Conservation (phyloP, 306 rosid genomes). For the Trifolium subterraneum region DNA sequence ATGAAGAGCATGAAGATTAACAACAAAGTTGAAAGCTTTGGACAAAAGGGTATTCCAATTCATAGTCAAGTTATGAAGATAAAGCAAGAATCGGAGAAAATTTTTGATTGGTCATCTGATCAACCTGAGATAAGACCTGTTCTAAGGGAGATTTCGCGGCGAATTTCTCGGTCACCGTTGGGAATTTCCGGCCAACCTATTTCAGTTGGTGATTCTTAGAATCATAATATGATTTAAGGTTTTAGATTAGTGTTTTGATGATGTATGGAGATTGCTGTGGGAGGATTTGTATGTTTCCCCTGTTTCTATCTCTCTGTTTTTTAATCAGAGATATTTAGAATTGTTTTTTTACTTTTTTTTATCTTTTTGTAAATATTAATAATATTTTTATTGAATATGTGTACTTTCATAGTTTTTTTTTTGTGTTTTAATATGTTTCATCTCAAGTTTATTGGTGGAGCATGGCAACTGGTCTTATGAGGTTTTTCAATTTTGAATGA, state of each 20-base stretch:
- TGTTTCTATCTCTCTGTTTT: constrained; percentile 43
- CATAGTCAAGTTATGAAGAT: constrained; percentile 84
- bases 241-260: constrained; percentile 21
- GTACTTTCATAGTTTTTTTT: constrained; percentile 1
- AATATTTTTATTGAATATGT: constrained; percentile 20
- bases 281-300: constrained; percentile 45
- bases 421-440: not conserved
- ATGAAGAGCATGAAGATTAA: constrained; percentile 59
- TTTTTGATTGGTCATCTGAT: constrained; percentile 57
- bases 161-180: constrained; percentile 76
- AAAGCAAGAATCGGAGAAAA: constrained; percentile 74
- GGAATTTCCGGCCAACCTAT: constrained; percentile 64
- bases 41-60: constrained; percentile 50
- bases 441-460: constrained; percentile 9
- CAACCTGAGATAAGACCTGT: constrained; percentile 65
- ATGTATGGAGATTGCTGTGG: constrained; percentile 33
- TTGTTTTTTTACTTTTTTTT: constrained; percentile 13
- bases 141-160: constrained; percentile 59
- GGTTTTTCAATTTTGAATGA: constrained; percentile 30
- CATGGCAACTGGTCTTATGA: constrained; percentile 5
- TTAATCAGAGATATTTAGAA: constrained; percentile 25
- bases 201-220: constrained; percentile 66
- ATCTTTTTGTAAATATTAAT: constrained; percentile 40
- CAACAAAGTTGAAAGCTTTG: constrained; percentile 36
- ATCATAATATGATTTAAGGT: constrained; percentile 3